Conservation (phyloP, 176 grass and related monocot genomes). For the Echinochloa phyllopogon region DNA sequence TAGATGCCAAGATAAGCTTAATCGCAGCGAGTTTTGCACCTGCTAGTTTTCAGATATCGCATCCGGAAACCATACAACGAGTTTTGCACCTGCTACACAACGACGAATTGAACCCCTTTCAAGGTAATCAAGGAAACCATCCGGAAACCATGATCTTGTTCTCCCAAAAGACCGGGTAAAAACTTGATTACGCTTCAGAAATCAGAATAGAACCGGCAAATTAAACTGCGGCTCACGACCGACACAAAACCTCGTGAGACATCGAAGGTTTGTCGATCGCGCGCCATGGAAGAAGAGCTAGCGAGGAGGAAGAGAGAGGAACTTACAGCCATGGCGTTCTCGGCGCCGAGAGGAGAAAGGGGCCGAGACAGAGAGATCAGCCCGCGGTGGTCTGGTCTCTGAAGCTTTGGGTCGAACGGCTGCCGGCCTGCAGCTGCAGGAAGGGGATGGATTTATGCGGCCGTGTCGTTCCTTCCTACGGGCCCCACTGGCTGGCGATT, state of each 20-base stretch:
- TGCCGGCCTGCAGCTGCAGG: not conserved
- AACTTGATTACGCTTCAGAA: not conserved
- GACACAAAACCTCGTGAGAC: not conserved
- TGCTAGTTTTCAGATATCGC: not conserved
- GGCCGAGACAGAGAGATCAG: not conserved
- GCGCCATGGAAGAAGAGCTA: not conserved
- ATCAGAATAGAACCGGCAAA: too few species aligned
- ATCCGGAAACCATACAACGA: not conserved
- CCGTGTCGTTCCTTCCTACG: constrained; percentile 30
- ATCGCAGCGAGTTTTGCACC: not conserved
- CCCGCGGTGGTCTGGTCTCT: not conserved
- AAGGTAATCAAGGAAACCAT: not conserved
- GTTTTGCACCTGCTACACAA: not conserved
- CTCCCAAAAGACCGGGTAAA: not conserved
- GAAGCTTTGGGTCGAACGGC: not conserved
- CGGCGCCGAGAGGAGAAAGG: not conserved
- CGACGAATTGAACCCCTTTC: not conserved
- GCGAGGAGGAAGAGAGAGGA: not conserved
- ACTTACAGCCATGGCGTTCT: constrained; percentile 55
- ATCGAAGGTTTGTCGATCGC: not conserved
- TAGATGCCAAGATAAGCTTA: not conserved
- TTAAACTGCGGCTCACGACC: not conserved
- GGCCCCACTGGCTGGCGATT: not conserved
- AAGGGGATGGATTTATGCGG: constrained; percentile 24
- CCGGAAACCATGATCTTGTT: too few species aligned